Evolutionary conservation across 805 yeast species (phyloP), one percentile per base, ranked within the genome.

Genomic region (Yarrowia sp.): DNA sequence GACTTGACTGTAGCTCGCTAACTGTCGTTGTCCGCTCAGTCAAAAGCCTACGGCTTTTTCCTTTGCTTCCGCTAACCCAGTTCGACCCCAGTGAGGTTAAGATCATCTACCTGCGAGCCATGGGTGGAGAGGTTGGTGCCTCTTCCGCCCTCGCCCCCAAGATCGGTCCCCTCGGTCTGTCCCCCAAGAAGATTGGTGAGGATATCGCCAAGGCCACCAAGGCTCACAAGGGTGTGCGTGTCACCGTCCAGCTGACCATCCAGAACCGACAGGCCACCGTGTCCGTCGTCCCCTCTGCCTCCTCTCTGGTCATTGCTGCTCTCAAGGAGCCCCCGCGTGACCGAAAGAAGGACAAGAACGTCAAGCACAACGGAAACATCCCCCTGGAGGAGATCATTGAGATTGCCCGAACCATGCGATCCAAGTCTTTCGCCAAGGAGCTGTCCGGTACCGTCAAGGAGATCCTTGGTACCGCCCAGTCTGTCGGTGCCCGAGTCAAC

Each of bases 171-270:
- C 90, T 95, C 80, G 99, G 99, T 92, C 86, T 95, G 77, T 92
- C 98, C 71, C 98, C 99, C 86, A 95, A 93, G 96, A 93, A 95
- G 89, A 97, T 95, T 79, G 99, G 99, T 92, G 99, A 95, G 84
- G 99, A 95, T 81, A 95, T 95, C 78, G 99, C 99, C 81, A 95
- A 95, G 89, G 99, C 99, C 81, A 93, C 99, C 85, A 89, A 90
- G 85, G 86, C 88, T 80, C 93, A 87, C 96, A 95, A 95, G 86
- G 99, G 99, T 87, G 93, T 95, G 78, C 90, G 93, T 83, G 98
- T 95, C 79, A 95, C 99, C 74, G 98, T 95, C 72, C 96, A 92
- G 85, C 87, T 95, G 82, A 95, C 88, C 82, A 92, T 95, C 79
- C 99, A 95, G 86, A 95, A 95, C 96, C 92, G 99, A 89, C 99